These are phyloP conservation scores for Zygosaccharomyces sapae DNA, from an alignment of 1,139 yeast species.

Conservation along the genomic window DNA sequence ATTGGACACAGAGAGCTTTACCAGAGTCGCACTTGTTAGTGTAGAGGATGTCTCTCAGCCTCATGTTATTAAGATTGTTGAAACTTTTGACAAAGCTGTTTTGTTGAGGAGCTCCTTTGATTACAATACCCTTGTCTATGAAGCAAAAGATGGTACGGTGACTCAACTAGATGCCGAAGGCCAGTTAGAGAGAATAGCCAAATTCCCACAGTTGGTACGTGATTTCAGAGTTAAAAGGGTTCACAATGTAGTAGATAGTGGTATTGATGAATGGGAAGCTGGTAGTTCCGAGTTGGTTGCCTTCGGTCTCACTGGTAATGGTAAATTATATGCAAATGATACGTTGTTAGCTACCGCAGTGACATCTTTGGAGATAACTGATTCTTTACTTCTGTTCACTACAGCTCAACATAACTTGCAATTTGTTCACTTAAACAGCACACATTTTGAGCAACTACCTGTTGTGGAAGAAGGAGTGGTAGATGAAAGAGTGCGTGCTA, in stretches of 20 bases:
- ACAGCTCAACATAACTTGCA: slow-evolving; percentile 84
- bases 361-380: slow-evolving; percentile 75
- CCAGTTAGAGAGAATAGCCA: slow-evolving; percentile 39
- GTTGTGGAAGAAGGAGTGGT: slow-evolving; percentile 37
- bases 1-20: slow-evolving; percentile 47
- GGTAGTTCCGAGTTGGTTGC: slow-evolving; percentile 41
- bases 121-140: slow-evolving; percentile 50
- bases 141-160: slow-evolving; percentile 63
- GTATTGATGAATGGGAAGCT: slow-evolving; percentile 34
- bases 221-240: slow-evolving; percentile 51
- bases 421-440: slow-evolving; percentile 63
- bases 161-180: slow-evolving; percentile 40
- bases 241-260: slow-evolving; percentile 23
- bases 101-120: slow-evolving; percentile 55
- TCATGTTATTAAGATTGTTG: slow-evolving; percentile 41
- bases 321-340: slow-evolving; percentile 66
- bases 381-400: slow-evolving; percentile 71
- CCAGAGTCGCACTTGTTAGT: slow-evolving; percentile 51
- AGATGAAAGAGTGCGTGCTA: slow-evolving; percentile 82
- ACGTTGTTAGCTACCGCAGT: slow-evolving; percentile 68
- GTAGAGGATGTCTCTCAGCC: slow-evolving; percentile 45
- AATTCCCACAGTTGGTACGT: slow-evolving; percentile 67
- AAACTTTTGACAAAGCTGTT: slow-evolving; percentile 49
- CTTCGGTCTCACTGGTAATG: slow-evolving; percentile 69
- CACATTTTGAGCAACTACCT: slow-evolving; percentile 39